phyloP scores from a whole-genome alignment of 352 stramenopile genomes.

The Globisporangium megalacanthum region DNA sequence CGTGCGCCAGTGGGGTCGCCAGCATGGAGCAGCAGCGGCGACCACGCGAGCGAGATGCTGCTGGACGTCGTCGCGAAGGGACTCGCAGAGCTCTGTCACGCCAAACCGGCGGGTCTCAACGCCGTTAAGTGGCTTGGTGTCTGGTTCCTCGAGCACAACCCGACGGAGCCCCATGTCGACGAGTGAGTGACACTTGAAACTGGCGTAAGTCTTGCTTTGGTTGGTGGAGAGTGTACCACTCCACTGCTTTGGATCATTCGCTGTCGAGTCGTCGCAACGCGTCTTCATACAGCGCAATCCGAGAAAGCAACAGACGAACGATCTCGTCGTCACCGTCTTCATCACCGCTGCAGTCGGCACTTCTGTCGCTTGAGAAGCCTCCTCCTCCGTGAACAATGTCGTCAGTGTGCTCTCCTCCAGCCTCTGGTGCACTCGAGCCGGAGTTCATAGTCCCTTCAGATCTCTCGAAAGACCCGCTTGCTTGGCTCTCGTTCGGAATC shows the following conservation, averaged over 20 bases:
- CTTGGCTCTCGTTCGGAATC: not conserved
- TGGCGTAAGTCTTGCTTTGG: too few species aligned
- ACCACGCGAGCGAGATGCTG: slow-evolving; percentile 26
- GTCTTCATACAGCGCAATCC: slow-evolving; percentile 1
- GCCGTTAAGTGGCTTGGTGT: slow-evolving; percentile 78
- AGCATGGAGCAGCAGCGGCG: slow-evolving; percentile 40
- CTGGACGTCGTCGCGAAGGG: slow-evolving; percentile 67
- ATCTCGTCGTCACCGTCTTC: slow-evolving; percentile 8
- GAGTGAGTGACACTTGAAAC: too few species aligned
- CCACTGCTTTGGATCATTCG: not conserved
- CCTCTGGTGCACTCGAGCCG: not conserved
- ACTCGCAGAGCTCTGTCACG: slow-evolving; percentile 73
- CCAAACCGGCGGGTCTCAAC: slow-evolving; percentile 69
- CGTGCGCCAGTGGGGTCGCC: slow-evolving; percentile 42
- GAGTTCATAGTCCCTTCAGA: not conserved
- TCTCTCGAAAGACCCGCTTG: not conserved
- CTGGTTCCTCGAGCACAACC: slow-evolving; percentile 85
- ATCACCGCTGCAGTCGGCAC: not conserved
- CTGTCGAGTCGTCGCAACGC: slow-evolving; percentile 1
- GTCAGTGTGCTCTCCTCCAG: not conserved
- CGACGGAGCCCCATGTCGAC: slow-evolving; percentile 66
- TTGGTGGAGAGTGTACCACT: too few species aligned
- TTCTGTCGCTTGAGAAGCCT: not conserved
- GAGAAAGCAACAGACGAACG: slow-evolving; percentile 4
- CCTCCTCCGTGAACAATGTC: not conserved